phyloP scores from a whole-genome alignment of 2,329 filamentous ascomycete species.

The Cladophialophora carrionii region DNA sequence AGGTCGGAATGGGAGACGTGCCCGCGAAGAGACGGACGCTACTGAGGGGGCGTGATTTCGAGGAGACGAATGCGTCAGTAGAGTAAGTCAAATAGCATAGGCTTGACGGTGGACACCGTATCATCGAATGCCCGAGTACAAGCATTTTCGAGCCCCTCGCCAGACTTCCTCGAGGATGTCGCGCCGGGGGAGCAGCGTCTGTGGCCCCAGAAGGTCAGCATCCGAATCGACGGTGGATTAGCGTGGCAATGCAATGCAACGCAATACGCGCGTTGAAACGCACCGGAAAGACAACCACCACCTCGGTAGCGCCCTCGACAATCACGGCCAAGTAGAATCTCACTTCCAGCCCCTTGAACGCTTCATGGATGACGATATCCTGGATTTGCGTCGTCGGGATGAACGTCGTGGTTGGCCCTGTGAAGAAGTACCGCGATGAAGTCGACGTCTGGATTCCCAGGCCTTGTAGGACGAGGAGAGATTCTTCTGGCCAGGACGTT shows the following conservation, averaged over 20 bases:
- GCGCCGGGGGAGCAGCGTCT: conserved; percentile 71
- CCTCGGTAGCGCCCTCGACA: conserved; percentile 81
- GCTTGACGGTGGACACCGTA: background rate
- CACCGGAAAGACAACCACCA: conserved; percentile 93
- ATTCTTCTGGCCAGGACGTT: conserved; percentile 69
- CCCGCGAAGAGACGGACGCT: conserved; percentile 32
- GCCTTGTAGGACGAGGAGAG: conserved; percentile 82
- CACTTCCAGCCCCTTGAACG: conserved; percentile 89
- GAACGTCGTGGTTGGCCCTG: conserved; percentile 66
- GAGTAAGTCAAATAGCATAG: background rate
- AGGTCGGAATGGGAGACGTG: conserved; percentile 52
- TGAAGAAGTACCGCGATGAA: conserved; percentile 69
- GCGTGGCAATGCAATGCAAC: background rate
- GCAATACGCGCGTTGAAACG: conserved; percentile 39
- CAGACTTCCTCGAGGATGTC: conserved; percentile 84
- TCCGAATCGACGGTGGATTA: background rate
- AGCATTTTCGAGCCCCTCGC: conserved; percentile 78
- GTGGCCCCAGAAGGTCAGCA: conserved; percentile 3
- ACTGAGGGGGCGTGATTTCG: background rate
- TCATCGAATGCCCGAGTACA: conserved; percentile 64
- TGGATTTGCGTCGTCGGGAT: conserved; percentile 92
- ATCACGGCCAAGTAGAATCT: conserved; percentile 87
- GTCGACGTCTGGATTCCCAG: conserved; percentile 88
- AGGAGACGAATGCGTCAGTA: conserved; percentile 18
- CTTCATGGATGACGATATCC: conserved; percentile 93